Conservation (phyloP, 192 early-diverging fungal genomes). For the Podochytrium sp. region DNA sequence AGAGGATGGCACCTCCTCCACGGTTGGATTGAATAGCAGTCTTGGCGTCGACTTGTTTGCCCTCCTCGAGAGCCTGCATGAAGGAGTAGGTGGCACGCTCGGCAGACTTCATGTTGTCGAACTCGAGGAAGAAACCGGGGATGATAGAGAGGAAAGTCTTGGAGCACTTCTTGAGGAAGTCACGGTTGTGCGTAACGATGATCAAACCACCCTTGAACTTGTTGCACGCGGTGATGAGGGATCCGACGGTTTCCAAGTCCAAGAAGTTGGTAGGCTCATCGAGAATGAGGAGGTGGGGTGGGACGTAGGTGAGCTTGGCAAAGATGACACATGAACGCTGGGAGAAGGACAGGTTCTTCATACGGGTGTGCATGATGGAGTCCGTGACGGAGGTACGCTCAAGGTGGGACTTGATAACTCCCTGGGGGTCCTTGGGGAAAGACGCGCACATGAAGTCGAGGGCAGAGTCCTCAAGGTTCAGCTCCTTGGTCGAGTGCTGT, state of each 20-base stretch:
- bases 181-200: conserved; percentile 82
- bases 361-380: conserved; percentile 74
- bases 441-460: conserved; percentile 22
- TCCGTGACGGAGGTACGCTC: conserved; percentile 82
- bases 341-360: conserved; percentile 73
- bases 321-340: conserved; percentile 87
- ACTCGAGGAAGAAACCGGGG: conserved; percentile 33
- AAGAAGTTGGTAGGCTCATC: conserved; percentile 79
- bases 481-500: conserved; percentile 78
- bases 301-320: conserved; percentile 79
- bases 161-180: conserved; percentile 67
- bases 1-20: conserved; percentile 72
- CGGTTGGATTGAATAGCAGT: conserved; percentile 43
- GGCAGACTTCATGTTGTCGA: conserved; percentile 38
- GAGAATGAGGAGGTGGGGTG: conserved; percentile 80
- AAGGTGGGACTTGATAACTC: conserved; percentile 69
- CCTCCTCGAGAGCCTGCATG: conserved; percentile 35
- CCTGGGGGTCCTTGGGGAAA: conserved; percentile 13
- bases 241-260: conserved; percentile 78
- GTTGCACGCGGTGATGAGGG: conserved; percentile 72
- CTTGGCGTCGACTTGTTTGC: conserved; percentile 32
- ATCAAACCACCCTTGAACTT: conserved; percentile 79
- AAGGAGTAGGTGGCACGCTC: conserved; percentile 36
- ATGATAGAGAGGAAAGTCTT: conserved; percentile 46
- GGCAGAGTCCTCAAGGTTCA: conserved; percentile 25